Percentiles rank a stretch among this genome's conserved stretches.
These are phyloP conservation scores for Polyplosphaeria fusca DNA, from an alignment of 495 filamentous ascomycete species.

Conservation along the genomic window DNA sequence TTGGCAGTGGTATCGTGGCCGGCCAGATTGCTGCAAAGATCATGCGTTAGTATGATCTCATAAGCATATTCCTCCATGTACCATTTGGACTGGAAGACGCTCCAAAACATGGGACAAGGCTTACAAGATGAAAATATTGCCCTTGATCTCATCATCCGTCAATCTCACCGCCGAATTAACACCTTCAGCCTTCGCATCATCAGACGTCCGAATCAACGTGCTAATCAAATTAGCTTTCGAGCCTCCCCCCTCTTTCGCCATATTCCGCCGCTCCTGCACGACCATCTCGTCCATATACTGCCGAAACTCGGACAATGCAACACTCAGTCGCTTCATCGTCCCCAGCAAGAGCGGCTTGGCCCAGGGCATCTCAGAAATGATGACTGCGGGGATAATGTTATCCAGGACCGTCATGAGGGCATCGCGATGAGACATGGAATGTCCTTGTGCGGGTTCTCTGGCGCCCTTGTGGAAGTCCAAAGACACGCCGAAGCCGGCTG, in stretches of 20 bases:
- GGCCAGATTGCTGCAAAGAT: constrained; percentile 31
- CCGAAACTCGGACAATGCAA: constrained; percentile 11
- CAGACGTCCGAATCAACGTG: constrained; percentile 25
- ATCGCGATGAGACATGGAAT: constrained; percentile 26
- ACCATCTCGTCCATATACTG: constrained; percentile 31
- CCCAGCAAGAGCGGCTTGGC: neutral
- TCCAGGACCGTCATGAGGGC: constrained; percentile 19
- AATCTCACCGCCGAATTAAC: neutral
- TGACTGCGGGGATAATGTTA: neutral
- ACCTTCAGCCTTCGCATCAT: constrained; percentile 11
- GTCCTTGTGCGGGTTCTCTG: neutral
- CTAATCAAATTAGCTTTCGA: constrained; percentile 28
- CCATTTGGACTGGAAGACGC: no score
- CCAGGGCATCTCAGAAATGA: neutral
- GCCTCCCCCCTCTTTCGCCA: constrained; percentile 5
- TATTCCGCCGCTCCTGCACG: constrained; percentile 1
- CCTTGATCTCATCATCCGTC: constrained; percentile 32
- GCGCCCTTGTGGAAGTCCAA: constrained; percentile 15
- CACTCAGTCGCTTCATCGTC: neutral
- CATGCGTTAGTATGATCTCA: constrained; percentile 8
- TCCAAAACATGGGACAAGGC: no score
- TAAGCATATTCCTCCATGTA: no score
- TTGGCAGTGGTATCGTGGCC: constrained; percentile 36
- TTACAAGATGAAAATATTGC: constrained; percentile 36
- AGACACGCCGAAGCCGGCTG: constrained; percentile 23